Conservation (phyloP, 2,329 filamentous ascomycete genomes). For the Alternaria postmessia region DNA sequence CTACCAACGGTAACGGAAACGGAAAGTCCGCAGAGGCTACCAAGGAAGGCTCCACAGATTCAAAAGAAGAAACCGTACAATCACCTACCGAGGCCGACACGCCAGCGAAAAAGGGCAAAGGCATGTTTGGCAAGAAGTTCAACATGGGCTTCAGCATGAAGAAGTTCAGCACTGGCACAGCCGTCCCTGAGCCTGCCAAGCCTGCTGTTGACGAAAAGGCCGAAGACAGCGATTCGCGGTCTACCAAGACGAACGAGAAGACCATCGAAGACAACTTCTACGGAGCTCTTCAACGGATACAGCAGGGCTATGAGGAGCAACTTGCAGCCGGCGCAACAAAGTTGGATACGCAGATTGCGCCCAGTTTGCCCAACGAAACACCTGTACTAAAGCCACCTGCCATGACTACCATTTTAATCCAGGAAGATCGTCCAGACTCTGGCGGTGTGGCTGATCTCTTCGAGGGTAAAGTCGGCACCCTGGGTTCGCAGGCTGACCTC, state of each 20-base stretch:
- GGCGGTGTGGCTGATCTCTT: constrained; percentile 84
- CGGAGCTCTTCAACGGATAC: constrained; percentile 76
- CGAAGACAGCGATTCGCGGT: constrained; percentile 67
- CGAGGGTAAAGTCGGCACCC: constrained; percentile 81
- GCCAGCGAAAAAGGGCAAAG: constrained; percentile 62
- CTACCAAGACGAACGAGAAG: constrained; percentile 70
- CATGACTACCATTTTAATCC: constrained; percentile 69
- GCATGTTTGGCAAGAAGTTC: constrained; percentile 83
- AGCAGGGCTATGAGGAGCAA: constrained; percentile 75
- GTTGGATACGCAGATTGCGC: constrained; percentile 71
- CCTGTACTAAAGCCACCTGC: constrained; percentile 77
- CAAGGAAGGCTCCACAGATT: constrained; percentile 39
- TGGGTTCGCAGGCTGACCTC: constrained; percentile 78
- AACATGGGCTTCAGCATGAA: constrained; percentile 81
- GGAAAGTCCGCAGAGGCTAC: constrained; percentile 33
- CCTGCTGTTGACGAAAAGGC: constrained; percentile 78
- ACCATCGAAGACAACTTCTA: constrained; percentile 78
- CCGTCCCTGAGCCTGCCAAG: constrained; percentile 69
- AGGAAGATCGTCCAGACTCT: constrained; percentile 69
- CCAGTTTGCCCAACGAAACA: constrained; percentile 75
- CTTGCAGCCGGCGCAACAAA: constrained; percentile 59
- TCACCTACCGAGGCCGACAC: constrained; percentile 54
- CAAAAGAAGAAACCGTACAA: constrained; percentile 38
- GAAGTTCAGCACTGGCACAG: constrained; percentile 74
- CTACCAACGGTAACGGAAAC: constrained; percentile 37